These are phyloP conservation scores for Exophiala mesophila DNA, from an alignment of 2,329 filamentous ascomycete species.

Conservation along the genomic window DNA sequence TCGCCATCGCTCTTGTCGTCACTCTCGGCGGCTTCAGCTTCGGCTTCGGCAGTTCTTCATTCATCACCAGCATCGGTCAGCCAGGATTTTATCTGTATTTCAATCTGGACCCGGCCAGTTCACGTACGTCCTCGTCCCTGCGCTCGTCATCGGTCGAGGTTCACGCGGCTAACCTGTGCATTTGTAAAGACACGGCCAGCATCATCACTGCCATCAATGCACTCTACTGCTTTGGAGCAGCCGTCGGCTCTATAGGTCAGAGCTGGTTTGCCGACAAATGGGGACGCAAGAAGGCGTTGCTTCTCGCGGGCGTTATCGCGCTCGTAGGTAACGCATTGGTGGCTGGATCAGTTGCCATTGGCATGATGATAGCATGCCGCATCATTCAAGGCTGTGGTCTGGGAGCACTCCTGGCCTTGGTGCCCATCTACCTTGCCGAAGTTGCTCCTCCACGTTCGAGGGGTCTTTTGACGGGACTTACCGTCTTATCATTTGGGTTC, in stretches of 20 bases:
- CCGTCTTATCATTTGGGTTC: conserved; percentile 1
- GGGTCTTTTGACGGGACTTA: conserved; percentile 28
- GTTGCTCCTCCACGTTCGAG: conserved; percentile 38
- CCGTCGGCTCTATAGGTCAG: conserved; percentile 33
- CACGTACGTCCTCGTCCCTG: background rate
- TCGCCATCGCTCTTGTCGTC: background rate
- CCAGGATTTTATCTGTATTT: conserved; percentile 3
- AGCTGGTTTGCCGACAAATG: conserved; percentile 36
- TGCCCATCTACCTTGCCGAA: conserved; percentile 41
- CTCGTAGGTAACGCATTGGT: conserved; percentile 35
- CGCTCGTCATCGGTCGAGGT: background rate
- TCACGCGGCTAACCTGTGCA: background rate
- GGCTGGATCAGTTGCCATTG: conserved; percentile 27
- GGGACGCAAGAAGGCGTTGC: conserved; percentile 36
- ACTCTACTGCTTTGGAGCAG: conserved; percentile 38
- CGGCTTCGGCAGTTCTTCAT: background rate
- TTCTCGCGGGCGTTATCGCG: conserved; percentile 33
- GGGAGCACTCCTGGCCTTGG: conserved; percentile 39
- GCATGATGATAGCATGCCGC: conserved; percentile 21
- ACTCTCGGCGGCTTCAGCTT: conserved; percentile 1
- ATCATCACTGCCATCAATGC: conserved; percentile 44
- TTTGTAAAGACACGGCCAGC: conserved; percentile 31
- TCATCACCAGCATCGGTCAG: conserved; percentile 3
- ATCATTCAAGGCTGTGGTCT: conserved; percentile 36
- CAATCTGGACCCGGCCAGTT: background rate